Base-by-base conservation (phyloP, 768 basidiomycete species). In the Mycena pura region DNA sequence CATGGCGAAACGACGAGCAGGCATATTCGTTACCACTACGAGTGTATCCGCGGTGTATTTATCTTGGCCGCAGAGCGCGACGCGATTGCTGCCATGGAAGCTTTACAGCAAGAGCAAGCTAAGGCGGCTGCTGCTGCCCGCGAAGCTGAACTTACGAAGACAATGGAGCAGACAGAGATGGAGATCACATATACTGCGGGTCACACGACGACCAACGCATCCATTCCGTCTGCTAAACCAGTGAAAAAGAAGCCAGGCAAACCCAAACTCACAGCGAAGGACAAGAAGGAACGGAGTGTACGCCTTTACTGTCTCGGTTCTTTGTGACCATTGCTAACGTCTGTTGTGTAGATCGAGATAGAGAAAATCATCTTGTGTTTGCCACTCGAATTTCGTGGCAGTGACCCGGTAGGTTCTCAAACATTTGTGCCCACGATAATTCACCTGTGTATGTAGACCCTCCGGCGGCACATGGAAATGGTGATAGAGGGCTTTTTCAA, bases 381-480 rank as follows among this genome's bases (percentile, higher is more conserved):
- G 34, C 95, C 95, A 0, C 80, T 98, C 13, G 95, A 96, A 74
- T 98, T 95, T 72, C 84, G 95, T 22, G 95, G 95, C 9, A 90
- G 81, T 65, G 93, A 96, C 74, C 89, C 91, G 2, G 93, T 93
- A 70, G 55, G 90, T 40, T 25, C n/a, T 21, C 34, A 41, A 32
- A 36, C 43, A 24, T 43, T 22, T 4, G 10, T 31, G 1, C 19
- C 9, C 22, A 27, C 24, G 25, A 14, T 36, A 63, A 50, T 47
- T 57, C 34, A 27, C 41, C 14, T 15, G n/a, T 10, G 21, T 53
- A 32, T 46, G 9, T 64, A 95, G 90, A 84, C 81, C 53, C 78
- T 95, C 38, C 86, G 93, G 25, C 81, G 87, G 39, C 86, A 90
- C 56, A 89, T 94, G 80, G 94, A 96, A 74, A 81, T 74, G 25